These are phyloP conservation scores for Jaapia argillacea DNA, from an alignment of 768 basidiomycete genomes.

Conservation along the genomic window DNA sequence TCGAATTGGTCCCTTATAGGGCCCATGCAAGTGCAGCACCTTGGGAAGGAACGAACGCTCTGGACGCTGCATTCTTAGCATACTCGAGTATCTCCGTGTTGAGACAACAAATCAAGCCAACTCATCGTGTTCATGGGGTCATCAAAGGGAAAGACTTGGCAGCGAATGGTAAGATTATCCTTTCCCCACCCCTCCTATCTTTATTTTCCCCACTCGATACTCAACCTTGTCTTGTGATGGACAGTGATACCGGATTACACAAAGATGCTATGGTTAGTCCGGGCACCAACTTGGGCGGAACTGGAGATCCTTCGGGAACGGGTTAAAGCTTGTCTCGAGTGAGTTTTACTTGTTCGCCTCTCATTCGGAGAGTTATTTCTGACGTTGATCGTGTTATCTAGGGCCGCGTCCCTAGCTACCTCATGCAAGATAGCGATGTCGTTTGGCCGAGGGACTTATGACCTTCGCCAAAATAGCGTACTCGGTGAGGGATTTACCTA, in stretches of 20 bases:
- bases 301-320: constrained; percentile 44
- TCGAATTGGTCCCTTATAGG: background rate
- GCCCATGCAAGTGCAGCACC: background rate
- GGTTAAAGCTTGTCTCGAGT: constrained; percentile 67
- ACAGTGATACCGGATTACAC: background rate
- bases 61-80: constrained; percentile 26
- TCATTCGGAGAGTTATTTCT: too few species aligned
- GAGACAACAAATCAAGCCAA: constrained; percentile 26
- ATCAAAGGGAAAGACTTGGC: constrained; percentile 20
- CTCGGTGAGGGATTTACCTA: too few species aligned
- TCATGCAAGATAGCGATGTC: constrained; percentile 41
- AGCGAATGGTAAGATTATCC: background rate
- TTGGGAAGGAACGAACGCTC: constrained; percentile 23
- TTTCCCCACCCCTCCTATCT: background rate
- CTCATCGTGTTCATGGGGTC: constrained; percentile 24
- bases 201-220: background rate
- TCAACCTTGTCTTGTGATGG: too few species aligned
- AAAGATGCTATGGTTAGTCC: constrained; percentile 38
- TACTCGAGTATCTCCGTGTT: constrained; percentile 28
- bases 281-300: constrained; percentile 56
- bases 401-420: constrained; percentile 17
- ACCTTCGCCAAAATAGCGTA: constrained; percentile 47
- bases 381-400: background rate
- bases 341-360: too few species aligned
- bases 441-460: constrained; percentile 33